Evolutionary conservation across 768 basidiomycete genomes (phyloP), one percentile per base, ranked within the genome.

Genomic region (Galerina marginata): DNA sequence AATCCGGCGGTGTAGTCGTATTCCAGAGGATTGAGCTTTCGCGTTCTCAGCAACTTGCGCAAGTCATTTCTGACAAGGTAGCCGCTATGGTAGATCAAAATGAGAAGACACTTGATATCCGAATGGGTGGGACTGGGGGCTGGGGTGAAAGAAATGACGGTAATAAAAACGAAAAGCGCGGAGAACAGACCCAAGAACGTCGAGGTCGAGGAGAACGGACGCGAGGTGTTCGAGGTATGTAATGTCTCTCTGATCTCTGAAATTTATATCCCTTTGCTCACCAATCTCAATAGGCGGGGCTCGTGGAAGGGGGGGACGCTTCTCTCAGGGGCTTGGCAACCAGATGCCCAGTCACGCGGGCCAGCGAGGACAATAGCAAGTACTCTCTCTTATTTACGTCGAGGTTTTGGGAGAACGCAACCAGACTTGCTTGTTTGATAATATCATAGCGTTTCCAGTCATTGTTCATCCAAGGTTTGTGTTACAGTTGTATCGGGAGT

Each of bases 11-110:
- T 39, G 95, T 96, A 44, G 85, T 99, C 57, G 89, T 96, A 47
- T 95, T 99, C 82, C 94, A 99, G 71, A 89, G 94, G 57, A 85
- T 94, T 58, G 96, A 98, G 67, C 83, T 92, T 39, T 88, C 91
- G 14, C 90, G 93, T 47, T 81, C 90, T 3, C 97, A 99, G 74
- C 91, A 95, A 72, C 81, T 98, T n/a, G 89, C 93, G 1, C 91
- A 91, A 69, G 85, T 86, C 42, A 83, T 99, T 44, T 91, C 96
- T 6, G 96, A 99, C 67, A 93, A 93, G 75, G 84, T 96, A 16
- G 87, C 83, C 25, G 81, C 83, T 16, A 82, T 98, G 85, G 88
- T 95, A 5, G 95, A 98, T 69, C 90, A 92, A 66, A 96, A 94
- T 68, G 95, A 98, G 75, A 96, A 96, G 79, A 79, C 85, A 1